These are phyloP conservation scores for Tricholoma sp. DNA, from an alignment of 768 basidiomycete species.

Conservation along the genomic window DNA sequence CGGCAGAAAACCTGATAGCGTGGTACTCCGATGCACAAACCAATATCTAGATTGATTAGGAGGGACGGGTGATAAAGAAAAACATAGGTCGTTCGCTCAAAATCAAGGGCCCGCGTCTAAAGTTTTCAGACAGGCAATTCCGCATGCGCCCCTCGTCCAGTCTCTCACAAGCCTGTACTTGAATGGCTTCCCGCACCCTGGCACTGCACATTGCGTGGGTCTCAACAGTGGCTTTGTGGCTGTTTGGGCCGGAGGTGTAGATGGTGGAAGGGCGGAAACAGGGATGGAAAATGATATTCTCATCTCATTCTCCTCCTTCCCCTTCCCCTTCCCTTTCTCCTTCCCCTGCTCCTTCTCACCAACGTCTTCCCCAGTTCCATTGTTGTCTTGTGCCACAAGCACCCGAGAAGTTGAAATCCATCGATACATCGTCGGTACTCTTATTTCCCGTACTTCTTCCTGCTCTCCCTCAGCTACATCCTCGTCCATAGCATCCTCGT, in stretches of 20 bases:
- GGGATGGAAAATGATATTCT: constrained; percentile 54
- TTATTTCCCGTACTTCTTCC: constrained; percentile 23
- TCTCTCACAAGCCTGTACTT: constrained; percentile 67
- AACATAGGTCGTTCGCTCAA: background rate
- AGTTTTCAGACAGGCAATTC: constrained; percentile 57
- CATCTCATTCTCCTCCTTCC: constrained; percentile 23
- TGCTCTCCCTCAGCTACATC: constrained; percentile 29
- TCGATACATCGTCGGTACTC: constrained; percentile 56
- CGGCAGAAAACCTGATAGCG: too few relatives aligned
- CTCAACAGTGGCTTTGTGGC: constrained; percentile 9
- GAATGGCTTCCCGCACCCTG: constrained; percentile 48
- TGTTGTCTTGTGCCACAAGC: background rate
- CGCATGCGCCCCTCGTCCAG: constrained; percentile 62
- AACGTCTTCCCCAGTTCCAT: background rate
- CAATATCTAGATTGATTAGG: background rate
- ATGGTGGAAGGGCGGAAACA: constrained; percentile 9
- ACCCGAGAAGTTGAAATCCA: constrained; percentile 61
- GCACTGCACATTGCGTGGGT: constrained; percentile 44
- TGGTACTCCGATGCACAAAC: background rate
- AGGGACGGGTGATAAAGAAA: background rate
- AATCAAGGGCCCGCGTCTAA: constrained; percentile 31
- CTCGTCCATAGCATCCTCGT: constrained; percentile 33
- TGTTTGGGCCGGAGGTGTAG: constrained; percentile 1
- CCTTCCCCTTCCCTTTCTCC: background rate
- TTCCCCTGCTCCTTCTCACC: background rate